Evolutionary conservation across 257 asterid species (phyloP).

Genomic region (Plectranthus barbatus): DNA sequence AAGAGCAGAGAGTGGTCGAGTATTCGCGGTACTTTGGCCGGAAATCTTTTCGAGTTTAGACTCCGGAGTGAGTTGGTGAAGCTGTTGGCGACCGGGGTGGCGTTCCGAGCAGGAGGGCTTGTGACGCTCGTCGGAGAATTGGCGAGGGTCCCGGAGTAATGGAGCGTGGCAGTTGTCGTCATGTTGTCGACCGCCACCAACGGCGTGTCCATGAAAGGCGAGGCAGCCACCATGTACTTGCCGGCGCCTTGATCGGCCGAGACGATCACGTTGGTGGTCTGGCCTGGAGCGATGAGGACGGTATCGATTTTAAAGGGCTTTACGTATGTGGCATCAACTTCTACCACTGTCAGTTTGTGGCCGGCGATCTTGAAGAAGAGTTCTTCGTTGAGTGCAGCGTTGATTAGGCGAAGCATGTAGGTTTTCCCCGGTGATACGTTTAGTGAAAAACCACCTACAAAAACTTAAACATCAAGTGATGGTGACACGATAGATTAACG

Average conservation of each 20-base stretch:
- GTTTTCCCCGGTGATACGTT: slow-evolving; percentile 63
- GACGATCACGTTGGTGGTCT: slow-evolving; percentile 70
- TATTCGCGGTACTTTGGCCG: slow-evolving; percentile 60
- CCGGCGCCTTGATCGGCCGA: slow-evolving; percentile 50
- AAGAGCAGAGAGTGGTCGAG: slow-evolving; percentile 64
- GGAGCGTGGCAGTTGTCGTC: slow-evolving; percentile 80
- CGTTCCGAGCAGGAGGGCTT: slow-evolving; percentile 48
- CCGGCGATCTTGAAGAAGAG: slow-evolving; percentile 88
- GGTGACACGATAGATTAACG: background rate
- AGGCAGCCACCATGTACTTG: slow-evolving; percentile 63
- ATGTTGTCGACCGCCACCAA: slow-evolving; percentile 61
- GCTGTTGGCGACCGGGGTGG: slow-evolving; percentile 60
- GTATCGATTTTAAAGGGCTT: slow-evolving; percentile 85
- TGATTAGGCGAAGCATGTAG: slow-evolving; percentile 72
- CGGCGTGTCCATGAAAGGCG: slow-evolving; percentile 72
- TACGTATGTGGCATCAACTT: slow-evolving; percentile 83
- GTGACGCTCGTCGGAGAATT: slow-evolving; percentile 35
- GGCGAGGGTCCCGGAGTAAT: slow-evolving; percentile 54
- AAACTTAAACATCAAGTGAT: no score
- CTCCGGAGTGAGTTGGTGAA: slow-evolving; percentile 53
- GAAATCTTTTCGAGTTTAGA: slow-evolving; percentile 50
- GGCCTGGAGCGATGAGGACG: slow-evolving; percentile 68
- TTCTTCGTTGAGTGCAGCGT: slow-evolving; percentile 91
- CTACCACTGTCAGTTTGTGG: slow-evolving; percentile 72
- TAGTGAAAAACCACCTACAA: slow-evolving; percentile 52